Evolutionary conservation across 208 protist species (phyloP).

Genomic region (Histomonas meleagridis): DNA sequence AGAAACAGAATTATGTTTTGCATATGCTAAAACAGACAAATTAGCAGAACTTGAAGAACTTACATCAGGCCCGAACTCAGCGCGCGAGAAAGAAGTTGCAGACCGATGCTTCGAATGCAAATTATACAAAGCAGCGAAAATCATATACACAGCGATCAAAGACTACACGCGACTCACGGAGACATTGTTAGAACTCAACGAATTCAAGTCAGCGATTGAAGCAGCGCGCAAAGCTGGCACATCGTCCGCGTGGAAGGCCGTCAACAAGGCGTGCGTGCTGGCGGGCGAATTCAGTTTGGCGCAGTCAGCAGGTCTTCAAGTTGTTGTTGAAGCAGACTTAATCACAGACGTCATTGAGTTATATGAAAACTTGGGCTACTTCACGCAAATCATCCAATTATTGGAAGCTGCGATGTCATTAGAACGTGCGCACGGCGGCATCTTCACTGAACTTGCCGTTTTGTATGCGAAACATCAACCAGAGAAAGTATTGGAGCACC

Average conservation of each 20-base stretch:
- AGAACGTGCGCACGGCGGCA: slow-evolving; percentile 88
- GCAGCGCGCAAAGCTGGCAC: slow-evolving; percentile 91
- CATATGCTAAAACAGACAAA: slow-evolving; percentile 75
- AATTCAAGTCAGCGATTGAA: slow-evolving; percentile 77
- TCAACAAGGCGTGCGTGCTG: slow-evolving; percentile 88
- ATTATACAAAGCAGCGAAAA: slow-evolving; percentile 87
- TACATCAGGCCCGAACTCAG: slow-evolving; percentile 82
- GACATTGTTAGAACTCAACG: slow-evolving; percentile 81
- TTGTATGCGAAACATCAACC: slow-evolving; percentile 91
- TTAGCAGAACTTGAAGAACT: slow-evolving; percentile 96
- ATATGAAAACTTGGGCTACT: slow-evolving; percentile 69
- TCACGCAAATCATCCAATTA: slow-evolving; percentile 80
- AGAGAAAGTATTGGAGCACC: slow-evolving; percentile 91
- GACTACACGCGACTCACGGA: slow-evolving; percentile 82
- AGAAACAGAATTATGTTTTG: slow-evolving; percentile 91
- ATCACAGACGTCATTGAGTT: slow-evolving; percentile 71
- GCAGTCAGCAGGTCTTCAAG: slow-evolving; percentile 82
- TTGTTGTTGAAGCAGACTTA: slow-evolving; percentile 92
- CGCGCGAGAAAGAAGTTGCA: slow-evolving; percentile 66
- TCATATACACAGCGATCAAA: slow-evolving; percentile 84
- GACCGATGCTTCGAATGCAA: slow-evolving; percentile 88
- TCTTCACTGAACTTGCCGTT: slow-evolving; percentile 97
- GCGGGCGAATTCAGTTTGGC: slow-evolving; percentile 90
- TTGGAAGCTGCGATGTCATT: slow-evolving; percentile 62
- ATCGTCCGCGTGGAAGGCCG: slow-evolving; percentile 60